Conservation (phyloP, 2,329 filamentous ascomycete species). For the Diaporthe vaccinii region DNA sequence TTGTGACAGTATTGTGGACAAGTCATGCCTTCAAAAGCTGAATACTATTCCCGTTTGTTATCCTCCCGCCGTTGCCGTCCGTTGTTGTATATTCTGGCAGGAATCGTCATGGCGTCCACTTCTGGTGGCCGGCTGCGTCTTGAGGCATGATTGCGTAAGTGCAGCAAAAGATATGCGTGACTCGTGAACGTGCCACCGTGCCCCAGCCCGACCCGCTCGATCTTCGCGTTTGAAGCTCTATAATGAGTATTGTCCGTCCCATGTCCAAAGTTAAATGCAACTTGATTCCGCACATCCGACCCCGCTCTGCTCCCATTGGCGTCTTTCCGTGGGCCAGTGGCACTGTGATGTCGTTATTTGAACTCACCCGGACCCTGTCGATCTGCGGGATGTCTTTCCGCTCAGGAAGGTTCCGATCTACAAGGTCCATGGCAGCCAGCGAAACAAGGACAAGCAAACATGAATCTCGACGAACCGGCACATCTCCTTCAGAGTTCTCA, state of each 20-base stretch:
- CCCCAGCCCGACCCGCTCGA: conserved; percentile 26
- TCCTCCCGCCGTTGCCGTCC: not conserved
- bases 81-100: not conserved
- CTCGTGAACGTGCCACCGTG: conserved; percentile 11
- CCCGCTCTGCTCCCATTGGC: conserved; percentile 15
- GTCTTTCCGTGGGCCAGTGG: not conserved
- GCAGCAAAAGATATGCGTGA: not conserved
- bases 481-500: not conserved
- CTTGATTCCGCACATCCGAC: conserved; percentile 12
- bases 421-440: conserved; percentile 6
- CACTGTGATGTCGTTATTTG: conserved; percentile 12
- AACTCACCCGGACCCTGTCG: not conserved
- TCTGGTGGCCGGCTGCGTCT: not conserved
- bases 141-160: not conserved
- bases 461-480: not conserved
- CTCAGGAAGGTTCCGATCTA: conserved; percentile 3
- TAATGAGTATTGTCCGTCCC: conserved; percentile 14
- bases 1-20: not conserved
- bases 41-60: not conserved
- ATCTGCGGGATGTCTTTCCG: conserved; percentile 7
- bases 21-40: not conserved
- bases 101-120: conserved; percentile 7
- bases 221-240: conserved; percentile 12
- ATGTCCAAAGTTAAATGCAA: conserved; percentile 20
- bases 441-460: not conserved